Evolutionary conservation across 495 filamentous ascomycete genomes (phyloP).

Genomic region (Lepidopterella palustris): DNA sequence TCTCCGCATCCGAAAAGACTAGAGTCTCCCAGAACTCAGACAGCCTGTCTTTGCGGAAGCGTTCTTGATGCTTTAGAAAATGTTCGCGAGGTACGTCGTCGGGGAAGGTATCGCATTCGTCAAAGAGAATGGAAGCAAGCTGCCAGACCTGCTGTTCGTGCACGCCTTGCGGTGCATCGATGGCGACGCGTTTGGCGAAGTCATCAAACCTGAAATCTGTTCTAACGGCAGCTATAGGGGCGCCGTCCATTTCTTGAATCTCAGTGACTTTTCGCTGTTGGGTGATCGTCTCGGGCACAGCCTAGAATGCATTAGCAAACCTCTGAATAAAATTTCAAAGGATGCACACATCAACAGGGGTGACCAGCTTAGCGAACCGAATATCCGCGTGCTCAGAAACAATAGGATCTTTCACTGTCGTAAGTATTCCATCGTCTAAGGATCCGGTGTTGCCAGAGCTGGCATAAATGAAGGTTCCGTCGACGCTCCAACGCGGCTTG

Average conservation of each 20-base stretch:
- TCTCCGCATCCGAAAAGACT: conserved; percentile 50
- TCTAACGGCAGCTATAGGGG: conserved; percentile 44
- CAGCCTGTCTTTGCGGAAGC: conserved; percentile 48
- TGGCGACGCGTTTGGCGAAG: conserved; percentile 31
- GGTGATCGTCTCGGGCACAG: conserved; percentile 33
- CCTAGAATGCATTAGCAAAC: conserved; percentile 31
- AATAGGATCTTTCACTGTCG: conserved; percentile 35
- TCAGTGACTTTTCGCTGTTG: conserved; percentile 40
- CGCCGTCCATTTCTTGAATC: conserved; percentile 37
- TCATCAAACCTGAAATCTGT: conserved; percentile 37
- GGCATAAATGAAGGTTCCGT: conserved; percentile 64
- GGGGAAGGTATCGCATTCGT: conserved; percentile 50
- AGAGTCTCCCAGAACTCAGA: conserved; percentile 56
- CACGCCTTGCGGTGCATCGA: conserved; percentile 24
- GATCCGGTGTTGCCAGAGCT: conserved; percentile 24
- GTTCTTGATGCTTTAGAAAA: conserved; percentile 42
- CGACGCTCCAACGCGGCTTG: conserved; percentile 73
- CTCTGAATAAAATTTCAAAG: conserved; percentile 2
- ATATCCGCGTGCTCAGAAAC: conserved; percentile 45
- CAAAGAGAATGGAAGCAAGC: conserved; percentile 80
- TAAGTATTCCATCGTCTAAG: conserved; percentile 31
- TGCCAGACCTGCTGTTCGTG: conserved; percentile 65
- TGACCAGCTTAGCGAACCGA: conserved; percentile 47
- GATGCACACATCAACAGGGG: conserved; percentile 37
- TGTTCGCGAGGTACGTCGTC: conserved; percentile 48